Percentiles rank a stretch among this genome's conserved stretches.
Conservation (phyloP, 441 rosid genomes). For the Pelargonium australe region DNA sequence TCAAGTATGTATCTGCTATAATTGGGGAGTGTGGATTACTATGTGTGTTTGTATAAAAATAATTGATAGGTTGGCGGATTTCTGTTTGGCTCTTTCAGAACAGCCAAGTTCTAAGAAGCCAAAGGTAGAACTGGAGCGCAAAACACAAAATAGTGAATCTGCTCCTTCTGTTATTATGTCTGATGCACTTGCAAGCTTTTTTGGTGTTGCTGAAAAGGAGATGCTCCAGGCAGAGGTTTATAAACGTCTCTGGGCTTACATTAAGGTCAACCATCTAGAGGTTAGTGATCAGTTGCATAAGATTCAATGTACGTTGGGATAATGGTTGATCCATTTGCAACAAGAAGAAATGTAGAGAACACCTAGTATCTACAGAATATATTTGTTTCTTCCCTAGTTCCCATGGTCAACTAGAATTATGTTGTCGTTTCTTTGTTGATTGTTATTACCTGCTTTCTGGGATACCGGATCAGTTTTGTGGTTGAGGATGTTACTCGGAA, state of each 20-base stretch:
- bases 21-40: too few relatives aligned
- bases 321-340: too few relatives aligned
- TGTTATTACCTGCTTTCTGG: too few relatives aligned
- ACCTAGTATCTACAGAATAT: too few relatives aligned
- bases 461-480: too few relatives aligned
- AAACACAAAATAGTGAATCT: constrained; percentile 34
- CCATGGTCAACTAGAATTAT: too few relatives aligned
- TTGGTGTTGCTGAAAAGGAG: constrained; percentile 46
- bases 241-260: constrained; percentile 54
- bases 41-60: too few relatives aligned
- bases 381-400: too few relatives aligned
- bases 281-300: constrained; percentile 22
- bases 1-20: constrained; percentile 38
- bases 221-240: constrained; percentile 41
- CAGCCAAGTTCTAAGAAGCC: constrained; percentile 57
- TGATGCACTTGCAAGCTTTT: constrained; percentile 56
- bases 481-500: too few relatives aligned
- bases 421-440: too few relatives aligned
- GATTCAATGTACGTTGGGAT: too few relatives aligned
- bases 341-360: too few relatives aligned
- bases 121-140: constrained; percentile 51
- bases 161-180: constrained; percentile 38
- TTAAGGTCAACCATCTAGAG: constrained; percentile 51
- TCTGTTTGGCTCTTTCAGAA: constrained; percentile 35
- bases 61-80: background rate